A percentile compares a stretch with the other conserved stretches of the same genome.
phyloP scores from a whole-genome alignment of 1,284 basidiomycete genomes.

The Pseudozyma hubeiensis region DNA sequence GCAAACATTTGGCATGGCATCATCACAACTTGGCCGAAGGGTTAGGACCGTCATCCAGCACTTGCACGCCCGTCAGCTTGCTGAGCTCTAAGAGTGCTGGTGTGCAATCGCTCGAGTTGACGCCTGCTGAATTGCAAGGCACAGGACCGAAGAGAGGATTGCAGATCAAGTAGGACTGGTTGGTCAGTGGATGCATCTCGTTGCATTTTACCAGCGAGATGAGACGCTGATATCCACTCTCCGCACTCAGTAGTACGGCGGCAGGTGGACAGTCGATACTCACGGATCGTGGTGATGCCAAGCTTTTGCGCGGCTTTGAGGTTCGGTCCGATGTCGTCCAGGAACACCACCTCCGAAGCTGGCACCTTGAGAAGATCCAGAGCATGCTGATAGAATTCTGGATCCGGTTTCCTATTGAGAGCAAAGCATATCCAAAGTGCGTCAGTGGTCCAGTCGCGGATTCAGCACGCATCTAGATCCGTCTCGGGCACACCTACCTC shows the following conservation, averaged over 20 bases:
- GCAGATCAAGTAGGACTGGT: not conserved
- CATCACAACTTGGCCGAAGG: constrained; percentile 32
- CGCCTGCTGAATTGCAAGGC: constrained; percentile 21
- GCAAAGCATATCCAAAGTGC: not conserved
- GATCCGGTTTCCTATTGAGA: constrained; percentile 68
- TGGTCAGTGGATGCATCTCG: too few species aligned
- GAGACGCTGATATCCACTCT: not conserved
- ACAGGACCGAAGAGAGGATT: not conserved
- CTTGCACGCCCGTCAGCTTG: constrained; percentile 39
- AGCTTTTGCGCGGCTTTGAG: constrained; percentile 67
- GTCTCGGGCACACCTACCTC: constrained; percentile 46
- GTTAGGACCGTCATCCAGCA: constrained; percentile 30
- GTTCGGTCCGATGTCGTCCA: constrained; percentile 69
- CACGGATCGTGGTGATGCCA: constrained; percentile 69
- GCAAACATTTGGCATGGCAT: not conserved
- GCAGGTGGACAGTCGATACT: constrained; percentile 18
- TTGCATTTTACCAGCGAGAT: not conserved
- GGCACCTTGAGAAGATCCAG: constrained; percentile 60
- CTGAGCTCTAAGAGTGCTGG: constrained; percentile 45
- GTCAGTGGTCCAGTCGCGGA: not conserved
- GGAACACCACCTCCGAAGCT: constrained; percentile 66
- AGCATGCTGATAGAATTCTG: constrained; percentile 66
- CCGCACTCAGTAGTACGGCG: not conserved
- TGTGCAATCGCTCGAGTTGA: constrained; percentile 38
- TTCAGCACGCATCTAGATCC: not conserved